Evolutionary conservation across 2,329 filamentous ascomycete genomes (phyloP), one percentile per base, ranked within the genome.

Genomic region (Grosmannia penicillata): DNA sequence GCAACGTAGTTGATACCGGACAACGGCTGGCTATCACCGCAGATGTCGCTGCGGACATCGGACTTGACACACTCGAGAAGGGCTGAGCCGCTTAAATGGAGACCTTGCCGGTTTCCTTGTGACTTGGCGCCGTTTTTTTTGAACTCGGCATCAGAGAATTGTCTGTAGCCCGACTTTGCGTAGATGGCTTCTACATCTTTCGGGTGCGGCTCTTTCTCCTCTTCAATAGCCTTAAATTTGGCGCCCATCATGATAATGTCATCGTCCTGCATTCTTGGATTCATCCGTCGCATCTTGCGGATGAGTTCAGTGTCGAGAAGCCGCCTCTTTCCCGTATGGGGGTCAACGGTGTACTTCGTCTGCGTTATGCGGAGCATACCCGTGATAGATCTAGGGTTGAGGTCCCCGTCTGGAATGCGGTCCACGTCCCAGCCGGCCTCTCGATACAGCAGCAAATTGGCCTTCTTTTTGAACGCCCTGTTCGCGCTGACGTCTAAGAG

Each of bases 1-100:
- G 40, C 52, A 9, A 57, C 14, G 30, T 56, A 61, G 43, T 62
- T 62, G 6, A 61, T 15, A 17, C 50, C 49, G 0, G 52, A 57
- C 1, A 56, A n/a, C 4, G 55, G 55, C 1, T 28, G n/a, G 11
- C 1, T 17, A 4, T 45, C 24, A 19, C 54, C 51, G 32, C 48
- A 50, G 7, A 61, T 41, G 35, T 59, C 53, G 35, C 33, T 36
- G 17, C 39, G 17, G 27, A 61, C 34, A 38, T 57, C 52, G 11
- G 28, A 6, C 31, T 34, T 22, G 18, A 38, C 18, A 8, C 17
- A 4, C 9, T n/a, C 25, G 11, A 38, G 37, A 26, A 38, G 2
- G 8, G n/a, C 23, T 11, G 1, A 2, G 22, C n/a, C 22, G 22
- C 10, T 19, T 11, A 37, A 10, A 8, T 22, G 26, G n/a, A 17